These are phyloP conservation scores for Mortierella alpina DNA, from an alignment of 192 early-diverging fungal species.

Conservation along the genomic window DNA sequence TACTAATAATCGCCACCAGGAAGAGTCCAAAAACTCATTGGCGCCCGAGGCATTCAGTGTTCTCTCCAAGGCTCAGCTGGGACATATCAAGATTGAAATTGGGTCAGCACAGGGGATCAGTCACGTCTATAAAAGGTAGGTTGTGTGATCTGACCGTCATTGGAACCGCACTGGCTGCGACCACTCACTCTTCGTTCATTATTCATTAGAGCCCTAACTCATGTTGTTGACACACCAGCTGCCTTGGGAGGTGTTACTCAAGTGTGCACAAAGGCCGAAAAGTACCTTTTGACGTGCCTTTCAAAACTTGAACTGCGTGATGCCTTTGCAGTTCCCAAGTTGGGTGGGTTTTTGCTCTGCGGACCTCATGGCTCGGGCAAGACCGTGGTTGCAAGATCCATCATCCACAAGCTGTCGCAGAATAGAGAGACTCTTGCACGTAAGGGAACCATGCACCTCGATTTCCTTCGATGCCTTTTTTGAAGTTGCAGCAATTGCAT, in stretches of 20 bases:
- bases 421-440: conserved; percentile 58
- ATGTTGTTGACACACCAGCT: conserved; percentile 33
- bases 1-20: neutral
- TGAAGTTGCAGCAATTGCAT: neutral
- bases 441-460: conserved; percentile 33
- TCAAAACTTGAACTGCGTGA: conserved; percentile 53
- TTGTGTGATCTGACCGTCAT: neutral
- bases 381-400: conserved; percentile 67
- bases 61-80: conserved; percentile 28
- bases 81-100: conserved; percentile 52
- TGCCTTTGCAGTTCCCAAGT: conserved; percentile 42
- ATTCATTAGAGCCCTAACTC: conserved; percentile 24
- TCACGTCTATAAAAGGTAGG: conserved; percentile 45
- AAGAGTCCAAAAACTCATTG: conserved; percentile 17
- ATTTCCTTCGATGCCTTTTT: conserved; percentile 2
- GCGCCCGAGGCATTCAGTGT: conserved; percentile 45
- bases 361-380: conserved; percentile 85
- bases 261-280: conserved; percentile 44
- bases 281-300: conserved; percentile 56
- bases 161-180: neutral
- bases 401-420: conserved; percentile 55
- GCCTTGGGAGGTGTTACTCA: conserved; percentile 59
- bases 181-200: neutral
- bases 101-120: conserved; percentile 42
- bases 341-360: conserved; percentile 73